phyloP scores from a whole-genome alignment of 768 basidiomycete species.

The Leccinum truebloodii region DNA sequence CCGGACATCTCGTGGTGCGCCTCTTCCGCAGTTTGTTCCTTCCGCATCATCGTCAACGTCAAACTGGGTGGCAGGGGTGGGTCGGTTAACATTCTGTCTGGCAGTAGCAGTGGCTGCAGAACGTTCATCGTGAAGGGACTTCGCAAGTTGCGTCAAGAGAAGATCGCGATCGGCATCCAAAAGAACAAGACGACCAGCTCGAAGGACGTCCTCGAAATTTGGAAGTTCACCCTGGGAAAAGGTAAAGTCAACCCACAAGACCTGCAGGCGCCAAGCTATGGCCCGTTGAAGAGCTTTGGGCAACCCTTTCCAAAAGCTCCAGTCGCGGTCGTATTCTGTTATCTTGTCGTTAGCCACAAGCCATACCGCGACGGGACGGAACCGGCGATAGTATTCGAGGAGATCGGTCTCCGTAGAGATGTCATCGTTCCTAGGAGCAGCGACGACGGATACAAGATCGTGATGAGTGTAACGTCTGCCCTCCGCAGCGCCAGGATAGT shows the following conservation, averaged over 20 bases:
- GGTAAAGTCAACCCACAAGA: not conserved
- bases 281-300: not conserved
- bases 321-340: not conserved
- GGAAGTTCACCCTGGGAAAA: not conserved
- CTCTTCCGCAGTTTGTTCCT: not conserved
- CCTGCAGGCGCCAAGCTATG: not conserved
- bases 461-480: not conserved
- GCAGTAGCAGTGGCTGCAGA: not conserved
- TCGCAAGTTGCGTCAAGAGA: not conserved
- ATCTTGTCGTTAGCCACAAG: not conserved
- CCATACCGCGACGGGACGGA: not conserved
- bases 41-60: not conserved
- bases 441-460: not conserved
- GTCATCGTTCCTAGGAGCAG: not conserved
- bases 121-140: not conserved
- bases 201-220: not conserved
- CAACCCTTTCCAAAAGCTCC: not conserved
- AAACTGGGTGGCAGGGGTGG: not conserved
- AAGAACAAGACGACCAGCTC: not conserved
- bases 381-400: not conserved
- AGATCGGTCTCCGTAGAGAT: not conserved
- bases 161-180: not conserved
- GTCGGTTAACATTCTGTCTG: not conserved
- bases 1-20: not conserved
- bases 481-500: not conserved